Percentiles rank a stretch among this genome's conserved stretches.
These are phyloP conservation scores for Calonectria multiphialidica DNA, from an alignment of 2,329 filamentous ascomycete species.

Conservation along the genomic window DNA sequence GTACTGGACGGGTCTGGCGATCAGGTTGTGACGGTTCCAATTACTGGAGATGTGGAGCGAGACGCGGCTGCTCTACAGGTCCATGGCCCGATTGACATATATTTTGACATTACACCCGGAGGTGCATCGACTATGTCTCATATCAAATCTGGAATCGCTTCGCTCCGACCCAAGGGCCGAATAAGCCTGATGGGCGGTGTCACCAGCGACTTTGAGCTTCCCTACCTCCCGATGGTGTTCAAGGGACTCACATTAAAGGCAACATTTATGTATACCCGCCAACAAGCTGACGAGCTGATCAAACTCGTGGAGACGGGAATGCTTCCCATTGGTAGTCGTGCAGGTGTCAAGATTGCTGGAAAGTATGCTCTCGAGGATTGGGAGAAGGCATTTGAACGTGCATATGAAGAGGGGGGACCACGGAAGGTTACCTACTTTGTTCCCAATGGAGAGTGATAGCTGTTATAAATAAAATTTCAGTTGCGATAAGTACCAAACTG, in stretches of 20 bases:
- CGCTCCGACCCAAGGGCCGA: not conserved
- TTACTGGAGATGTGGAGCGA: not conserved
- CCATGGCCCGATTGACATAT: not conserved
- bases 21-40: not conserved
- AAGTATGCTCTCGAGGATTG: not conserved
- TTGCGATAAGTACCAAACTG: too few relatives aligned
- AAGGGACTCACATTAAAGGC: not conserved
- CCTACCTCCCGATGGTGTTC: not conserved
- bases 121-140: not conserved
- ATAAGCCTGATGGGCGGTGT: not conserved
- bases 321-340: not conserved
- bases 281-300: not conserved
- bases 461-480: too few relatives aligned
- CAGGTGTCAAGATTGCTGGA: not conserved
- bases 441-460: not conserved
- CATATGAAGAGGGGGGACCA: not conserved
- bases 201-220: not conserved
- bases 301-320: not conserved
- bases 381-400: not conserved
- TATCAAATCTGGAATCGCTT: not conserved
- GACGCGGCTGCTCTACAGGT: not conserved
- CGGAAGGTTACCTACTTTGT: not conserved
- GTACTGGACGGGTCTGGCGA: not conserved
- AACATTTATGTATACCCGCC: not conserved
- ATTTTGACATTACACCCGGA: not conserved